phyloP scores from a whole-genome alignment of 2,329 filamentous ascomycete species.

The Penicillium aurantiogriseum region DNA sequence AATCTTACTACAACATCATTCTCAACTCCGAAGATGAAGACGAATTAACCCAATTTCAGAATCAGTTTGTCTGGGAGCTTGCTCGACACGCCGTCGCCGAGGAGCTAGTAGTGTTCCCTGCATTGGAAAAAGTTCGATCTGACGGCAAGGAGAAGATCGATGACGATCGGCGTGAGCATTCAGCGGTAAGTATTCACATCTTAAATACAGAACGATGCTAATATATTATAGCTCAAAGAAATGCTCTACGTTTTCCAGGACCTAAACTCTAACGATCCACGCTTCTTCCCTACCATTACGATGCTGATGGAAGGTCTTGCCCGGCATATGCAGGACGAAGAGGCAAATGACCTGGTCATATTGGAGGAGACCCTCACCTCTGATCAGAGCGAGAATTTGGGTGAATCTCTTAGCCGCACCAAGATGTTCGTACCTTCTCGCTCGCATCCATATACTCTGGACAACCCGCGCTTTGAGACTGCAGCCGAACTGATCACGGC shows the following conservation, averaged over 20 bases:
- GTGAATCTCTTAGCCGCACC: slow-evolving; percentile 50
- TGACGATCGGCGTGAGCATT: slow-evolving; percentile 51
- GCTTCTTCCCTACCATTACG: slow-evolving; percentile 48
- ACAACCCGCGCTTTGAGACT: slow-evolving; percentile 57
- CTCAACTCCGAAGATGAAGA: slow-evolving; percentile 44
- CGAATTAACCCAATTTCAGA: slow-evolving; percentile 47
- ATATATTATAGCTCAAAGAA: slow-evolving; percentile 50
- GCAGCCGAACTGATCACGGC: slow-evolving; percentile 55
- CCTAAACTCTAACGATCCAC: slow-evolving; percentile 39
- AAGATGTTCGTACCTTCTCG: slow-evolving; percentile 56
- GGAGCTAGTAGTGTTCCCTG: slow-evolving; percentile 56
- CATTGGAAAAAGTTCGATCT: slow-evolving; percentile 50
- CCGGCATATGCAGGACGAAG: slow-evolving; percentile 53
- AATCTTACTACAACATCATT: slow-evolving; percentile 46
- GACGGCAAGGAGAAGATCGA: slow-evolving; percentile 51
- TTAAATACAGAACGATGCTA: neutral
- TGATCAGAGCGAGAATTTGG: slow-evolving; percentile 39
- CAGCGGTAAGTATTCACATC: slow-evolving; percentile 32
- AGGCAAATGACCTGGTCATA: slow-evolving; percentile 49
- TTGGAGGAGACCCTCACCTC: slow-evolving; percentile 46
- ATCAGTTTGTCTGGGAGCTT: slow-evolving; percentile 55
- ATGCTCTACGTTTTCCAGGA: slow-evolving; percentile 52
- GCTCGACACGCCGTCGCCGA: slow-evolving; percentile 53
- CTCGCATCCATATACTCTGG: slow-evolving; percentile 52
- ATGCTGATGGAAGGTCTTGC: slow-evolving; percentile 46